Base-by-base conservation (phyloP, 148 eudicot genomes). In the Fagopyrum homotropicum region DNA sequence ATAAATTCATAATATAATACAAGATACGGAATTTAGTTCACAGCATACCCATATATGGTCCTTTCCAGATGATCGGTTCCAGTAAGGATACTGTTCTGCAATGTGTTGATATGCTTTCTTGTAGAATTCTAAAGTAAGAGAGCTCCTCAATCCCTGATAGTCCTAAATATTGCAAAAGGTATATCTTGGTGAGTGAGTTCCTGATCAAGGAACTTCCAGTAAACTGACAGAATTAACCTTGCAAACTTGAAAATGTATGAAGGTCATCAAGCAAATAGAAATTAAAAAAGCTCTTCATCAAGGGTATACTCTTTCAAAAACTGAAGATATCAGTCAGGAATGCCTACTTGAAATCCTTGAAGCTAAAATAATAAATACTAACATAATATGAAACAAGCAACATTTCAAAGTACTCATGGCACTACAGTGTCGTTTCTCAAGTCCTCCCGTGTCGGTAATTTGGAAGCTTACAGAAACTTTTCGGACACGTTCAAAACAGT, bases 21-120 rank as follows among this genome's bases (percentile, higher is more conserved):
- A 35, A 4, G 10, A 22, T 50, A 69, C 15, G 77, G 59, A 45
- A 69, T 45, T 22, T 60, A 69, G 60, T 60, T 76, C 70, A 56
- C 45, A 54, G 46, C 84, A 74, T 91, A 84, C 86, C 92, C 97
- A 86, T 52, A 95, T 90, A 80, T 95, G 98, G 84, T 95, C 97
- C 84, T 84, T 90, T 77, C 98, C 98, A 45, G 93, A 86, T 75
- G 97, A 83, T 66, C 79, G 91, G 71, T 95, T 89, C 98, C 98
- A 95, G 79, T 89, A 95, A 26, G 91, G 89, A 87, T 89, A 95
- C 75, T 90, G 85, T 64, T 84, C 69, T 56, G 73, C 81, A 77
- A 95, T 90, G 86, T 95, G 93, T 56, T 87, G 79, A 80, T 90
- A 86, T 75, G 97, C 98, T 61, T 82, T 88, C 86, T 89, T 90